phyloP scores from a whole-genome alignment of 306 rosid species.

The Geum urbanum region DNA sequence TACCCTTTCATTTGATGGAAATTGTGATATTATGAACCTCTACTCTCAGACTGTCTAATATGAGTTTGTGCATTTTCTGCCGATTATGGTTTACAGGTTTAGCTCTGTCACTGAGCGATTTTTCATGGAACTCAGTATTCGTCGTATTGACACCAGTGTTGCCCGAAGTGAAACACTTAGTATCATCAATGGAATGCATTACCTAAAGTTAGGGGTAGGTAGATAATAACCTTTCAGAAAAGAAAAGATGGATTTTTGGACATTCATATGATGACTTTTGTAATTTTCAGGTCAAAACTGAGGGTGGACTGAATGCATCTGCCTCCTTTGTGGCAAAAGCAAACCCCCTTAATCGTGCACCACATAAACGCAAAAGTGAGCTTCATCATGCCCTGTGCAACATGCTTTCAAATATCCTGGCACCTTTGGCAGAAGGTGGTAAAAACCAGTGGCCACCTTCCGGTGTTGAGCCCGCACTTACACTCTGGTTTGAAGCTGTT shows the following conservation, averaged over 20 bases:
- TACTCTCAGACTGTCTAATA: neutral
- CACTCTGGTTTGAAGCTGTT: conserved; percentile 96
- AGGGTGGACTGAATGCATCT: conserved; percentile 97
- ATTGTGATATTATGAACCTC: neutral
- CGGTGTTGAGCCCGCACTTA: conserved; percentile 94
- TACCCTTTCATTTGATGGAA: neutral
- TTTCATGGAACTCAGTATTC: conserved; percentile 95
- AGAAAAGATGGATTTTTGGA: conserved; percentile 20
- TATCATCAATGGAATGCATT: conserved; percentile 98
- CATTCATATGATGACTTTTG: conserved; percentile 31
- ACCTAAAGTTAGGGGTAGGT: conserved; percentile 96
- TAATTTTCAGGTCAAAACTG: conserved; percentile 82
- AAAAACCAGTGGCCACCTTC: conserved; percentile 98
- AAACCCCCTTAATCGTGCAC: conserved; percentile 88
- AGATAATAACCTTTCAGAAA: conserved; percentile 16
- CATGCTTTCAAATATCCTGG: conserved; percentile 95
- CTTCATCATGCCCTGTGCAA: conserved; percentile 94
- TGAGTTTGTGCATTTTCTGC: neutral
- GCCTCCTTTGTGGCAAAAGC: conserved; percentile 99
- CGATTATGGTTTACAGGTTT: conserved; percentile 51
- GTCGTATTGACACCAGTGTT: conserved; percentile 79
- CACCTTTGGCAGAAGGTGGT: conserved; percentile 98
- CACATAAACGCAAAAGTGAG: conserved; percentile 97
- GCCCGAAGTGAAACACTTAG: conserved; percentile 97
- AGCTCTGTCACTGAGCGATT: conserved; percentile 97